Base-by-base conservation (phyloP, 163 green algal genomes). In the Scenedesmus sp. region DNA sequence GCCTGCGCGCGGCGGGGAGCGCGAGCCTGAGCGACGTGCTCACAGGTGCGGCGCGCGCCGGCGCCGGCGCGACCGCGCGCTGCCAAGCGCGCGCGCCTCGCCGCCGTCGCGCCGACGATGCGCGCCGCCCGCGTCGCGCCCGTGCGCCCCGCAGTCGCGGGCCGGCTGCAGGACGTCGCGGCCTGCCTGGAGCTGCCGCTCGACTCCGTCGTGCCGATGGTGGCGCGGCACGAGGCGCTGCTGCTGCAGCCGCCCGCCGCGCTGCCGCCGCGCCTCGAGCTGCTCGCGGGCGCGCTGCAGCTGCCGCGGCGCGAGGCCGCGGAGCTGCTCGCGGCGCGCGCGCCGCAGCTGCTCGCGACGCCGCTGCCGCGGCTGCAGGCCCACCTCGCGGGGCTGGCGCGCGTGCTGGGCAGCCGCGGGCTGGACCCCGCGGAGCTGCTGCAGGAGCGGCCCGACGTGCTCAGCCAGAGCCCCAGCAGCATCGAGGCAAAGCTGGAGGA, bases 181-280 rank as follows among this genome's bases (percentile, higher is more conserved):
- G 33, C 13, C 47, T 48, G 29, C 18, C 72, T 80, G 13, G 20
- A 54, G 6, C 60, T 80, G 9, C 33, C 58, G 4, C 9, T 72
- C 22, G 47, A 70, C 48, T 17, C 72, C 1, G 29, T 80, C 4
- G 28, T 80, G 1, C 45, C 42, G 28, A 45, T 80, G n/a, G 72
- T 70, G 4, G 72, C 72, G 11, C 72, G 72, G 58, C 63, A 80
- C 45, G 72, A 80, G 60, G 58, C 72, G 33, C 48, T 80, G 60
- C 72, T 80, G 42, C 45, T 71, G 72, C 57, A 71, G 72, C 72
- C 62, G 2, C 58, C 54, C 5, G 42, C 67, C 20, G 28, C 44
- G 72, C 72, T 80, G 60, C 60, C 42, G 9, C 20, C 45, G 20
- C 50, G 72, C 20, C 60, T 80, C 1, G 24, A 26, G 7, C n/a